Conservation (phyloP, 805 yeast species). For the Nakazawaea ambrosiae region DNA sequence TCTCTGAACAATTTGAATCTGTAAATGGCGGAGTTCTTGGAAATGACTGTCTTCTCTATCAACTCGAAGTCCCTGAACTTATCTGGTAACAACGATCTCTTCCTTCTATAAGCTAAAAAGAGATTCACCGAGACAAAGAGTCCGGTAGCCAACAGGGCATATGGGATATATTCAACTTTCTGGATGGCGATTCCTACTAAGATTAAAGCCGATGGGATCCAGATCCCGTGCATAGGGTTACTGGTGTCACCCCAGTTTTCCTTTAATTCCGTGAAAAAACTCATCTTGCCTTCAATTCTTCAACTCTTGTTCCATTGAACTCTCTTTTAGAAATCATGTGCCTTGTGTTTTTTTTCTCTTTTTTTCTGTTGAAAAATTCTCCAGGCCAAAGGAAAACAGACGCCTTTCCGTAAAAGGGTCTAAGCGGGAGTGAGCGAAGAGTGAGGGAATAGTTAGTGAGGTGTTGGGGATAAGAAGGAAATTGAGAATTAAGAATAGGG, state of each 20-base stretch:
- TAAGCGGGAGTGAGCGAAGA: no score
- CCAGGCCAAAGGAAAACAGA: no score
- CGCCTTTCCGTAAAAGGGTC: not conserved
- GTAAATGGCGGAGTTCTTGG: constrained; percentile 67
- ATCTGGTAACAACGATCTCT: constrained; percentile 38
- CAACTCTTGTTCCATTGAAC: not conserved
- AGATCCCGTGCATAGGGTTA: constrained; percentile 70
- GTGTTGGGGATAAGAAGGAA: no score
- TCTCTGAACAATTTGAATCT: constrained; percentile 60
- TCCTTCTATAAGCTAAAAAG: constrained; percentile 28
- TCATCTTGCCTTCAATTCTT: no score
- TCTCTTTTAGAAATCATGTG: not conserved
- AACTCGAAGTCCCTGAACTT: constrained; percentile 63
- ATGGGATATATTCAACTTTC: constrained; percentile 33
- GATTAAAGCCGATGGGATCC: constrained; percentile 59
- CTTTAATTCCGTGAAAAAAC: constrained; percentile 11
- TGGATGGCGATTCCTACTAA: constrained; percentile 49
- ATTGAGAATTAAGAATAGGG: no score
- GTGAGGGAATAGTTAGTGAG: no score
- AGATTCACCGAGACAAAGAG: constrained; percentile 30
- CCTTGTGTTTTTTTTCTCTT: not conserved
- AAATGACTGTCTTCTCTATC: constrained; percentile 65
- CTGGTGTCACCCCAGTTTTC: constrained; percentile 50
- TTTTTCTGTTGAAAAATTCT: not conserved
- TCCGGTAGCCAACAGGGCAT: constrained; percentile 31